Evolutionary conservation across 768 basidiomycete genomes (phyloP), one percentile per base, ranked within the genome.

Genomic region (Infundibulicybe gibba): DNA sequence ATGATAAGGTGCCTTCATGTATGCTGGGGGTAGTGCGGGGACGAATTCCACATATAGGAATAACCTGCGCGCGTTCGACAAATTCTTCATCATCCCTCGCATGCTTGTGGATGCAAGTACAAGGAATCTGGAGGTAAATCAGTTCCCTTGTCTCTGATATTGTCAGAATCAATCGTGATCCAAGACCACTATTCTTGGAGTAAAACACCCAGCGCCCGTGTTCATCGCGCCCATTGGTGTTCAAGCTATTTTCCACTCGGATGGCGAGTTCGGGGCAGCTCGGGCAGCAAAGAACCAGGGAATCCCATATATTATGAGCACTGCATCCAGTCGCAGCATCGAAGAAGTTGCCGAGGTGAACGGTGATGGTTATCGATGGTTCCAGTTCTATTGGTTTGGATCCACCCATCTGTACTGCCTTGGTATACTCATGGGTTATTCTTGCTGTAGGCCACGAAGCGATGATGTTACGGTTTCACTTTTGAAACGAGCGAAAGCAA

Each of bases 21-120:
- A 91, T 56, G 83, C 84, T 2, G 78, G 77, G 47, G 88, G 87
- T 35, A 88, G 80, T 51, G 90, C 91, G 9, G 92, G 91, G 1
- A 76, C 79, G 2, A 71, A 73, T 46, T 69, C 75, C 21, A 94
- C 92, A 1, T 78, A 86, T 59, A 68, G 61, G 9, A 80, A 78
- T 42, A 94, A 94, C 56, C 71, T 71, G 31, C 72, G 66, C 34
- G 83, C 80, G 2, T 74, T 92, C 45, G 69, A 79, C 17, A 79
- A 72, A 45, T 91, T 77, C 72, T 77, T 76, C 32, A 86, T 94
- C 59, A 69, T 93, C n/a, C 90, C 90, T 2, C 78, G 84, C 5
- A 89, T 90, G 87, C 75, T 91, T 30, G 72, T 80, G 15, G 69
- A 82, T 51, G 76, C 76, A 0, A 79, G 79, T 3, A 60, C 65